Evolutionary conservation across 2,329 filamentous ascomycete genomes (phyloP), one percentile per base, ranked within the genome.

Genomic region (Fusarium vanettenii): DNA sequence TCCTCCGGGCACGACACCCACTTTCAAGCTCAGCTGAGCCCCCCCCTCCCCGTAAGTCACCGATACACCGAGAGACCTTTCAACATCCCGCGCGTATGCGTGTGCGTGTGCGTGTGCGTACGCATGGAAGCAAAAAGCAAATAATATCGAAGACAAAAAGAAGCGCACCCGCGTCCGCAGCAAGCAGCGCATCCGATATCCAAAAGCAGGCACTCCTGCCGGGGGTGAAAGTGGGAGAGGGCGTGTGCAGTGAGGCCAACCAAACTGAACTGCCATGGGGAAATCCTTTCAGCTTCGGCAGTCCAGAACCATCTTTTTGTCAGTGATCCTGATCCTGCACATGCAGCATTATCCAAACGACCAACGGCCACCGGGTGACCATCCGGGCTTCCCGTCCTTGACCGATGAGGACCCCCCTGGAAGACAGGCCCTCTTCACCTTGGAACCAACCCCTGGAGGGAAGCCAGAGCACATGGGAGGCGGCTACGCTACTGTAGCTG

Each of bases 181-280:
- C 48, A 64, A 57, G 20, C 48, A 64, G 20, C 62, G 50, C 62
- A 64, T 64, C 62, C 62, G 35, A 57, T 20, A 22, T 43, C 50
- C 62, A 5, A 57, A 57, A 64, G 48, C 37, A 64, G 62, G 1
- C 35, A 45, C 41, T 45, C 41, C 41, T 45, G 11, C 41, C 41
- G 41, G 41, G 41, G 20, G 20, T 45, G 20, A 45, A 31, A 31
- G 41, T 43, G 37, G 18, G 41, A 43, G 18, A 56, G 61, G 62
- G 62, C 50, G 62, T 64, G 62, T 64, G 62, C 62, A 55, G 43
- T 33, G 27, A 63, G 27, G 31, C 41, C 41, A 45, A 22, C 41
- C 22, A 45, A n/a, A 22, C 37, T 39, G 37, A 48, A 25, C 31
- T 63, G 43, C 60, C 43, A 50, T 37, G n/a, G 45, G 33, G 27